A percentile compares a stretch with the other conserved stretches of the same genome.
These are phyloP conservation scores for Stenogyne calaminthoides DNA, from an alignment of 305 asterid genomes.

Conservation along the genomic window DNA sequence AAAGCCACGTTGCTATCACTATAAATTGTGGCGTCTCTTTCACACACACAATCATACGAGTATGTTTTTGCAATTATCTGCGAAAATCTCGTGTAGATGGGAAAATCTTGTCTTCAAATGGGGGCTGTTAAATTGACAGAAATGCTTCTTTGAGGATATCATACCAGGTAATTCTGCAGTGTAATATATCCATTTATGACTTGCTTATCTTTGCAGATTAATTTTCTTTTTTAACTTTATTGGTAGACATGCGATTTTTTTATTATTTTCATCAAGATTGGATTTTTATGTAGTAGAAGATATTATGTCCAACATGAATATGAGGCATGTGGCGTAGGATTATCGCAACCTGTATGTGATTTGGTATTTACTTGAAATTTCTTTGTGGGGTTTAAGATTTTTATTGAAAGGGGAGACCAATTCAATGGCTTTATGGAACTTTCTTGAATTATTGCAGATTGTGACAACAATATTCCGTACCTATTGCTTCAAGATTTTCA, in stretches of 20 bases:
- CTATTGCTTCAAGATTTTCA: conserved; percentile 24
- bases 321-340: conserved; percentile 38
- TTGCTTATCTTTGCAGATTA: neutral
- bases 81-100: conserved; percentile 16
- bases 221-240: neutral
- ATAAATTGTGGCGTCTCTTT: neutral
- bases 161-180: conserved; percentile 18
- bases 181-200: neutral
- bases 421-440: conserved; percentile 23
- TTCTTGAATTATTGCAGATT: conserved; percentile 33
- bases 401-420: neutral
- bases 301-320: conserved; percentile 30
- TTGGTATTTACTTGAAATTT: conserved; percentile 25
- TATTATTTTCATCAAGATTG: conserved; percentile 22
- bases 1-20: conserved; percentile 30
- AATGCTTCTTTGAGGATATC: conserved; percentile 33
- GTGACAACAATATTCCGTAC: conserved; percentile 24
- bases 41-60: neutral
- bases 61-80: too few relatives aligned
- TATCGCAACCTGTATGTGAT: conserved; percentile 33
- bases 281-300: conserved; percentile 29
- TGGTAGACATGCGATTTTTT: neutral
- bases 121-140: conserved; percentile 24
- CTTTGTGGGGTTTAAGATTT: conserved; percentile 22
- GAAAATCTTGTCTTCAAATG: conserved; percentile 22